Base-by-base conservation (phyloP, 2,329 filamentous ascomycete species). In the Penicillium sp. region DNA sequence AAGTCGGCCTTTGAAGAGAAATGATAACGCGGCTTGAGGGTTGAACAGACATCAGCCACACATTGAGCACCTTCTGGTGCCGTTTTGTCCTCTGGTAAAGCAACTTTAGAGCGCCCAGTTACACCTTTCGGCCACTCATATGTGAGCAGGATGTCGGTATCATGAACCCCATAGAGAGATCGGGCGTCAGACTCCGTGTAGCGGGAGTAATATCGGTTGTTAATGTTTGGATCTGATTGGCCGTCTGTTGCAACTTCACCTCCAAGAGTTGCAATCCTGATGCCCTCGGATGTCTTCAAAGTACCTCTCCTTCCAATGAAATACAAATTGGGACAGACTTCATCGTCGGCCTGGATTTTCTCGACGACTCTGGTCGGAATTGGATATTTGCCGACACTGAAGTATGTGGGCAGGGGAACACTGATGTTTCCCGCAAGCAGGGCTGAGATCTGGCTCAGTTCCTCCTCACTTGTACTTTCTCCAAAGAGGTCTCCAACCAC, bases 1-100 rank as follows among this genome's bases (percentile, higher is more conserved):
- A 86, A 86, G 6, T 80, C 74, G 1, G 84, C 80, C 0, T 89
- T 89, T 3, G 83, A 79, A 1, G 90, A 85, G 66, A 97, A 86
- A 71, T 97, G 92, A 68, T 99, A 99, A 26, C 90, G 86, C n/a
- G 94, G 94, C 70, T 91, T 94, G 20, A 99, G 74, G 0, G 84
- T 75, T 2, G 86, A 80, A 66, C 88, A 93, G 11, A 99, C 80
- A 59, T 95, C 89, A 5, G 91, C 85, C 43, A 97, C 78, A 55
- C 86, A 84, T 53, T 85, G 81, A n/a, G 83, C 83, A 56, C 82
- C 80, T 21, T 76, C 64, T 0, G 85, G 77, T 3, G 80, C 72
- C 1, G 74, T 71, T n/a, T 77, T 70, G 4, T 79, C 77, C 11
- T 83, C 81, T 3, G 82, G 77, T n/a, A 88, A 71, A 2, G 79